A percentile compares a stretch with the other conserved stretches of the same genome.
Evolutionary conservation across 2,329 filamentous ascomycete genomes (phyloP).

Genomic region (Aspergillus brasiliensis): DNA sequence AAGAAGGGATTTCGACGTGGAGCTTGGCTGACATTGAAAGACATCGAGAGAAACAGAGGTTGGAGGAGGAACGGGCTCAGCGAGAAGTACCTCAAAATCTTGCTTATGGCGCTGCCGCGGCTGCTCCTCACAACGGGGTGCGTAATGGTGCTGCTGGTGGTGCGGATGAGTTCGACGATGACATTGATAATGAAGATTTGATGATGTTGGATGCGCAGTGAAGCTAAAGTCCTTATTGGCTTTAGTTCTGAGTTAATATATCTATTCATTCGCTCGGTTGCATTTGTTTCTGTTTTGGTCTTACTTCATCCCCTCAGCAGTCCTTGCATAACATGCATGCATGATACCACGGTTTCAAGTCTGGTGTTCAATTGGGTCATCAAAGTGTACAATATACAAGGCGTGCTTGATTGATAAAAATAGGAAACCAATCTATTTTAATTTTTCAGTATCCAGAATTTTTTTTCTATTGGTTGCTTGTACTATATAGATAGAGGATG

Average conservation of each 20-base stretch:
- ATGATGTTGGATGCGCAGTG: conserved; percentile 44
- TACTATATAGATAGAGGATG: conserved; percentile 26
- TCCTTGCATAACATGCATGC: conserved; percentile 26
- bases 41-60: conserved; percentile 69
- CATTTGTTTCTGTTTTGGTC: not conserved
- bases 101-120: conserved; percentile 20
- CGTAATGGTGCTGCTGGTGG: conserved; percentile 22
- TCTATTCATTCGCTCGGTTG: no score
- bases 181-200: conserved; percentile 44
- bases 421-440: not conserved
- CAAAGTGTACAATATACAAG: conserved; percentile 7
- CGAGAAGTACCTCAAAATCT: conserved; percentile 51
- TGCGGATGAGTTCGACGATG: conserved; percentile 44
- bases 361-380: conserved; percentile 21
- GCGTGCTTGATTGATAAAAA: not conserved
- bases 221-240: conserved; percentile 2
- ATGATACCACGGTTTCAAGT: conserved; percentile 24
- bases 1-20: conserved; percentile 94
- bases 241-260: no score
- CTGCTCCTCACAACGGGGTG: conserved; percentile 20
- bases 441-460: not conserved
- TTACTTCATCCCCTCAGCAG: conserved; percentile 16
- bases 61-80: conserved; percentile 67
- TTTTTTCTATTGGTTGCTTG: conserved; percentile 9
- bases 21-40: conserved; percentile 73